A percentile compares a stretch with the other conserved stretches of the same genome.
Conservation (phyloP, 345 rosid genomes). For the Turnera subulata region DNA sequence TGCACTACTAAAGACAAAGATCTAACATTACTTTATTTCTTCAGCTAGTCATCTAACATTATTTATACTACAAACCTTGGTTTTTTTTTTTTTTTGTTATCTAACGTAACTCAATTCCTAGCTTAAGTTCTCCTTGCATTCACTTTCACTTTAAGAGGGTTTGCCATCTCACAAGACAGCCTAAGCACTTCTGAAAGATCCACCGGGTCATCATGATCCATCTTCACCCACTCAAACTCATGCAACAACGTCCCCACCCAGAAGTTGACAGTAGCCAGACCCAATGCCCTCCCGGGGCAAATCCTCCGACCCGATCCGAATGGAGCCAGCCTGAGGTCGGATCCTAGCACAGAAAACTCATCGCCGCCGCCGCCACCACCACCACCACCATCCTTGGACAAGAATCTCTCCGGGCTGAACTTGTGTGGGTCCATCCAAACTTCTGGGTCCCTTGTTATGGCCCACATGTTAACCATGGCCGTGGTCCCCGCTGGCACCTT, state of each 20-base stretch:
- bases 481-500: constrained; percentile 45
- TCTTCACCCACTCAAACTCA: constrained; percentile 40
- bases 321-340: constrained; percentile 50
- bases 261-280: constrained; percentile 36
- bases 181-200: constrained; percentile 39
- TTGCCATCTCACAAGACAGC: constrained; percentile 53
- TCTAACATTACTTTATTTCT: no score
- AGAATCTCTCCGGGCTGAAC: constrained; percentile 44
- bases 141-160: constrained; percentile 35
- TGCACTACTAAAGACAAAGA: no score
- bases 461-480: constrained; percentile 67
- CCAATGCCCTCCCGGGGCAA: constrained; percentile 50
- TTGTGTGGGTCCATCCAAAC: constrained; percentile 38
- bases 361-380: no score
- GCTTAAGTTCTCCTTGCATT: constrained; percentile 20
- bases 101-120: no score
- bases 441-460: constrained; percentile 46
- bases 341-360: constrained; percentile 39
- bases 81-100: no score
- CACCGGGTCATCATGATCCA: constrained; percentile 28
- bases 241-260: constrained; percentile 46
- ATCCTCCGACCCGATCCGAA: constrained; percentile 54
- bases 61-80: no score
- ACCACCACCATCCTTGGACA: constrained; percentile 1
- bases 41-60: no score